phyloP scores from a whole-genome alignment of 345 rosid genomes.

The Citrus cavaleriei region DNA sequence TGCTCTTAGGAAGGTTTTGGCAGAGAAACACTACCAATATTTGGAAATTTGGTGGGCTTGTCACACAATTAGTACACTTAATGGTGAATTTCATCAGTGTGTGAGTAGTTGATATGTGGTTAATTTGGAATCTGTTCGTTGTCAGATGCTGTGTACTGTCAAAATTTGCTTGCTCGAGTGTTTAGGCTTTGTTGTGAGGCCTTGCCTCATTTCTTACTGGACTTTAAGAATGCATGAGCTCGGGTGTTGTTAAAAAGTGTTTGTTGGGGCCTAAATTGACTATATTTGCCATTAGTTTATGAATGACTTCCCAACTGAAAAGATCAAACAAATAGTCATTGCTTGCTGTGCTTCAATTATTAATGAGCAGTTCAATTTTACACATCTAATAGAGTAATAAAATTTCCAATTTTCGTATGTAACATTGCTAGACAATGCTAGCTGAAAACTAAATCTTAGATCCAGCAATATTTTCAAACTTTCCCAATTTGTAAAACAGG shows the following conservation, averaged over 20 bases:
- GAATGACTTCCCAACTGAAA: not conserved
- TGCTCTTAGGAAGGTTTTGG: not conserved
- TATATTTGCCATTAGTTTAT: not conserved
- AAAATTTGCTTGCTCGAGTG: not conserved
- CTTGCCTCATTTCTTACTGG: not conserved
- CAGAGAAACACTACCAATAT: not conserved
- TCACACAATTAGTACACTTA: not conserved
- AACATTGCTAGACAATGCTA: not conserved
- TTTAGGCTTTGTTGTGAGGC: not conserved
- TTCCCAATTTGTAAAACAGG: constrained; percentile 23
- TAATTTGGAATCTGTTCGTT: not conserved
- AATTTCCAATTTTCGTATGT: not conserved
- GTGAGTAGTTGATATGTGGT: not conserved
- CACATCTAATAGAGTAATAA: not conserved
- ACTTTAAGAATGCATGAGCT: not conserved
- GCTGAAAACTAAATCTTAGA: not conserved
- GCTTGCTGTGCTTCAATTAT: not conserved
- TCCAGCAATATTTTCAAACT: not conserved
- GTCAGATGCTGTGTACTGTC: not conserved
- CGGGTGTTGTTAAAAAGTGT: not conserved
- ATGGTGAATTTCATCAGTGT: not conserved
- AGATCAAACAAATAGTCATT: not conserved
- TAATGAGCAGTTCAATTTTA: not conserved
- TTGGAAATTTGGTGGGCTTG: not conserved
- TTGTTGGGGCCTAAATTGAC: not conserved